These are phyloP conservation scores for Cardamine resedifolia DNA, from an alignment of 345 rosid genomes.

Conservation along the genomic window DNA sequence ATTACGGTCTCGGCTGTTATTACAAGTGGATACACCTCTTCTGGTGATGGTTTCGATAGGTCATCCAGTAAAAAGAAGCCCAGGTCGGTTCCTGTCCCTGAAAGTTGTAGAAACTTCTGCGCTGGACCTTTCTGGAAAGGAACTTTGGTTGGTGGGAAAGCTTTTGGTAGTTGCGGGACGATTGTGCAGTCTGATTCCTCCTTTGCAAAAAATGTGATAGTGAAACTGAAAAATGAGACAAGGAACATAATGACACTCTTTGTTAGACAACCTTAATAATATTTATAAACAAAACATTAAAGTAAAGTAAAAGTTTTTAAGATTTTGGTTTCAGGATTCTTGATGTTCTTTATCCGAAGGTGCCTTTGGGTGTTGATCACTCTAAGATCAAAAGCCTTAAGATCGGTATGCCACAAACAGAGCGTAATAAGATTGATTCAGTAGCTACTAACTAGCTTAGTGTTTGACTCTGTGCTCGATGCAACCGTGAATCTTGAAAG, in stretches of 20 bases:
- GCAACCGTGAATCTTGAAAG: too few species aligned
- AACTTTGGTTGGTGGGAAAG: constrained; percentile 51
- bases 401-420: not conserved
- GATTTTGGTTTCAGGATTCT: not conserved
- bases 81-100: constrained; percentile 81
- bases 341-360: not conserved
- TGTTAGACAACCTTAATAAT: not conserved
- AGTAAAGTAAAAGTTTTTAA: not conserved
- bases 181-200: constrained; percentile 74
- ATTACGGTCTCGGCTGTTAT: constrained; percentile 65
- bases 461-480: not conserved
- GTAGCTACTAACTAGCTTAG: constrained; percentile 6
- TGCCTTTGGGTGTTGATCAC: not conserved
- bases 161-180: constrained; percentile 67
- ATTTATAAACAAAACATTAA: constrained; percentile 1
- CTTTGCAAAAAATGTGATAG: constrained; percentile 73
- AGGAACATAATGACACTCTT: constrained; percentile 12
- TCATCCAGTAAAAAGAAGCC: constrained; percentile 80
- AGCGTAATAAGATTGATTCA: not conserved
- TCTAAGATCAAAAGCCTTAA: not conserved
- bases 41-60: constrained; percentile 70
- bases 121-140: constrained; percentile 71
- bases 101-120: constrained; percentile 72
- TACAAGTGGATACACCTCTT: constrained; percentile 81
- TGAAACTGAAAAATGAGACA: constrained; percentile 53